phyloP scores from a whole-genome alignment of 768 basidiomycete species.

The Amanita phalloides region DNA sequence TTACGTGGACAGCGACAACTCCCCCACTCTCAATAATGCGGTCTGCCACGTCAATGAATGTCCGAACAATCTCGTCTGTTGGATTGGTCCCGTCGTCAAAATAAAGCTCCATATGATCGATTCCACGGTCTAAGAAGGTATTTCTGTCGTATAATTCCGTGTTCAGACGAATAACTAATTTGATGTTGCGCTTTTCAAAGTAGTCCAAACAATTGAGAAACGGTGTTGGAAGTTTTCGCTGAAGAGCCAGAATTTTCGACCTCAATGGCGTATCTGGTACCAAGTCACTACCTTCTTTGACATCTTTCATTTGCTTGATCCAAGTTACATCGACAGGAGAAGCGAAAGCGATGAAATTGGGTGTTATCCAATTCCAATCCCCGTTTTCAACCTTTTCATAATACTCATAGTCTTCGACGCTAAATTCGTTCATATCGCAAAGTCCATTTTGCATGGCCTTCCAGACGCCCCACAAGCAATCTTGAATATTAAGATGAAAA shows the following conservation, averaged over 20 bases:
- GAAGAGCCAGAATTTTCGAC: constrained; percentile 45
- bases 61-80: constrained; percentile 86
- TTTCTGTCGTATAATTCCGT: constrained; percentile 82
- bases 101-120: constrained; percentile 86
- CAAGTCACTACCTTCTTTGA: constrained; percentile 9
- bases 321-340: constrained; percentile 78
- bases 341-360: constrained; percentile 88
- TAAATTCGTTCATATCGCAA: constrained; percentile 92
- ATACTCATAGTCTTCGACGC: constrained; percentile 84
- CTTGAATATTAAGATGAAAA: constrained; percentile 89
- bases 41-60: constrained; percentile 84
- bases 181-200: constrained; percentile 80
- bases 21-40: constrained; percentile 66
- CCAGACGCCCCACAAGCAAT: constrained; percentile 82
- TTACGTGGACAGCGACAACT: constrained; percentile 80
- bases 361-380: constrained; percentile 94
- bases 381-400: constrained; percentile 95
- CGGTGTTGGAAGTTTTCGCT: constrained; percentile 67
- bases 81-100: constrained; percentile 99
- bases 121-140: constrained; percentile 75
- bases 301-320: constrained; percentile 67
- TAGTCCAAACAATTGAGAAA: constrained; percentile 91
- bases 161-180: constrained; percentile 89
- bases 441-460: constrained; percentile 87
- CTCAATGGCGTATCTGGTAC: constrained; percentile 12